Evolutionary conservation across 345 rosid genomes (phyloP), one percentile per base, ranked within the genome.

Genomic region (Schrenkiella parvula): DNA sequence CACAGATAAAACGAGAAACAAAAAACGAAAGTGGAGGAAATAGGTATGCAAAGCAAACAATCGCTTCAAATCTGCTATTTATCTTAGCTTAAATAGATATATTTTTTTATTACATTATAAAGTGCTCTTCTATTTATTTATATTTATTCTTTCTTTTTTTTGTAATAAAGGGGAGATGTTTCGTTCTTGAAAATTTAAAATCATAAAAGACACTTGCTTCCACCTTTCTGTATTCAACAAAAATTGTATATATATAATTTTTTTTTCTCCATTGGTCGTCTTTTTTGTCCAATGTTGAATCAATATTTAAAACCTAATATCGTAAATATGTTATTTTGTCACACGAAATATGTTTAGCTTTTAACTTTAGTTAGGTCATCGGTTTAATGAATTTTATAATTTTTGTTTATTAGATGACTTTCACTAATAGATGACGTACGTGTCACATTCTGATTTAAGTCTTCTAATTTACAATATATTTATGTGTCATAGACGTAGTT

Each of bases 121-220:
- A 41, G n/a, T 72, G 2, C 4, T 31, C 0, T 8, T 43, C 44
- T 15, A 14, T 43, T 53, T 55, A 5, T 35, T 34, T 43, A 13
- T 11, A n/a, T n/a, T n/a, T n/a, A n/a, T n/a, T n/a, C n/a, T 31
- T 21, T 44, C 8, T 18, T 11, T 5, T 46, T 61, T 72, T 74
- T 38, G 61, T 66, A 38, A 58, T 67, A 66, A 66, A 66, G 78
- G 73, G 68, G 73, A 66, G 68, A 74, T 66, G 73, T 48, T 74
- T 48, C 61, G 13, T 48, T 58, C 68, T 66, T 44, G 50, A 44
- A 47, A 55, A 2, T 53, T 64, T n/a, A 52, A 62, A 64, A 42
- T 42, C 47, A 53, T 39, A 29, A 28, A 64, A 23, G 48, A 43
- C 64, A 34, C 48, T 34, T 72, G 64, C 56, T 63, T 34, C 19